Conservation (phyloP, 371 early-diverging fungal species). For the Mucor racemosus region DNA sequence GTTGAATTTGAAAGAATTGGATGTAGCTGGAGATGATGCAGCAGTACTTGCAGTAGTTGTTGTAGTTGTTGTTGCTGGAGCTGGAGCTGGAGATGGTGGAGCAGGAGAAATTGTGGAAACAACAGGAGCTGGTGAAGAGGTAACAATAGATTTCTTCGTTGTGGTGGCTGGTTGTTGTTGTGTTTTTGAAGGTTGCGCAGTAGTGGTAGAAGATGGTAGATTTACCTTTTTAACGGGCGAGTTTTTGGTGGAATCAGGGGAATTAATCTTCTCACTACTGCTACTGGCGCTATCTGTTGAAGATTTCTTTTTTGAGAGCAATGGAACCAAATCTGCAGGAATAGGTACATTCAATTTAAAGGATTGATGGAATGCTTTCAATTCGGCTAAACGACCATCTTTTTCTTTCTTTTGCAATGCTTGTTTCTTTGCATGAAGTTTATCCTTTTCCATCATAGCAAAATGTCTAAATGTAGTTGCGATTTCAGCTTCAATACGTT, state of each 20-base stretch:
- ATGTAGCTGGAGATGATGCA: constrained; percentile 19
- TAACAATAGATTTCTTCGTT: background rate
- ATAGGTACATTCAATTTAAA: constrained; percentile 79
- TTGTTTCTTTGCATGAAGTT: constrained; percentile 78
- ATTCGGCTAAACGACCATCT: constrained; percentile 77
- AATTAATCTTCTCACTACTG: background rate
- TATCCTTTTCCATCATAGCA: constrained; percentile 78
- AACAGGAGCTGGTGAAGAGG: background rate
- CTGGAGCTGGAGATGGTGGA: constrained; percentile 20
- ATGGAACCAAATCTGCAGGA: constrained; percentile 76
- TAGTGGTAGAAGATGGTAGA: background rate
- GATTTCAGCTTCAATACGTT: constrained; percentile 61
- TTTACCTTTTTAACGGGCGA: background rate
- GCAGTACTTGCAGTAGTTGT: constrained; percentile 33
- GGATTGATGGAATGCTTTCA: constrained; percentile 77
- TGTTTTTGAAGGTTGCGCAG: background rate
- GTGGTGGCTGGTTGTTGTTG: background rate
- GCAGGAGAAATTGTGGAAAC: constrained; percentile 1
- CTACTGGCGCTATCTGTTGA: background rate
- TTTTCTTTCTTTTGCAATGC: constrained; percentile 75
- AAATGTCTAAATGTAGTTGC: constrained; percentile 70
- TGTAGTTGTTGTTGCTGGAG: constrained; percentile 19
- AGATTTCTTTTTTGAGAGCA: constrained; percentile 63
- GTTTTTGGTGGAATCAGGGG: background rate
- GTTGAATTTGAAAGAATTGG: constrained; percentile 77